Conservation (phyloP, 208 protist species). For the Leishmania guyanensis region DNA sequence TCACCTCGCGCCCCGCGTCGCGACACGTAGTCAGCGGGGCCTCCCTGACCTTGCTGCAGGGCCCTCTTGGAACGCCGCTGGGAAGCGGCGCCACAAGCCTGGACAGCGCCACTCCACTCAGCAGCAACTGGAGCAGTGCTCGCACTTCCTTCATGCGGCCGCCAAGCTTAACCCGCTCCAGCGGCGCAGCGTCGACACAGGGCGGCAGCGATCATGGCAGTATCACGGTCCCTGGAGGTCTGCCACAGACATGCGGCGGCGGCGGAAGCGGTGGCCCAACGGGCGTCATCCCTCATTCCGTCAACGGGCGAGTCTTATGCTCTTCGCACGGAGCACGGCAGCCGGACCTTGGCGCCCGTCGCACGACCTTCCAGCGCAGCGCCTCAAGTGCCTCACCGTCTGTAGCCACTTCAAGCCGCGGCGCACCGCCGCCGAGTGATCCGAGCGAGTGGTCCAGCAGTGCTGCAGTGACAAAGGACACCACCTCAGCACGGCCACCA, state of each 20-base stretch:
- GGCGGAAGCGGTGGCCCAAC: neutral
- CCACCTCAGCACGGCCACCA: neutral
- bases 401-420: neutral
- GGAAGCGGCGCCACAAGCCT: conserved; percentile 27
- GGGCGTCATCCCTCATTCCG: neutral
- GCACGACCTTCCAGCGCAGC: conserved; percentile 21
- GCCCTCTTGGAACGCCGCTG: conserved; percentile 3
- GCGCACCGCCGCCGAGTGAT: neutral
- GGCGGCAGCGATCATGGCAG: neutral
- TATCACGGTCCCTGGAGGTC: neutral
- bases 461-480: neutral
- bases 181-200: neutral
- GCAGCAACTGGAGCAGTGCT: conserved; percentile 25
- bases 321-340: conserved; percentile 15
- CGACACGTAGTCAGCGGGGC: neutral
- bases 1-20: neutral
- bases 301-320: conserved; percentile 19
- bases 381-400: neutral
- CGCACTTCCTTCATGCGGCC: conserved; percentile 26
- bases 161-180: neutral
- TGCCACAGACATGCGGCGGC: neutral
- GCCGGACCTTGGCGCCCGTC: conserved; percentile 15
- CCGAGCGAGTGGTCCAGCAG: neutral
- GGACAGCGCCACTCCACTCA: conserved; percentile 20
- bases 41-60: neutral